Conservation (phyloP, 2,329 filamentous ascomycete genomes). For the Monosporascus sp. region DNA sequence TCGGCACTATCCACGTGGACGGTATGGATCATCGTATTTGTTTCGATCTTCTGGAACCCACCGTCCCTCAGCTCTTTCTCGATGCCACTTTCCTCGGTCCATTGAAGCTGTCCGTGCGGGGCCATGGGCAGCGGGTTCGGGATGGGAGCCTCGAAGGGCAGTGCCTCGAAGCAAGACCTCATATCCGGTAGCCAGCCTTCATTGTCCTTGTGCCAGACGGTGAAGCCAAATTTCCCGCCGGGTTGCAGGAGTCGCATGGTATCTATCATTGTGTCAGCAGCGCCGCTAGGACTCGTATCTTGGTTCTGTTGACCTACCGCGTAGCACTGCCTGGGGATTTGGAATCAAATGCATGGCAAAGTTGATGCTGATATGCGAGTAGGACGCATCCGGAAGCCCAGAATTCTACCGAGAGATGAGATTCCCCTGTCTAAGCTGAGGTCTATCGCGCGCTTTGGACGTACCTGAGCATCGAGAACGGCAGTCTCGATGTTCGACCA, state of each 20-base stretch:
- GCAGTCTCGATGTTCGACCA: constrained; percentile 43
- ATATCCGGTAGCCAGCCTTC: constrained; percentile 34
- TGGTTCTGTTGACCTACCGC: constrained; percentile 21
- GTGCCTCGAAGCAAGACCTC: constrained; percentile 31
- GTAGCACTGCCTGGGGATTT: constrained; percentile 31
- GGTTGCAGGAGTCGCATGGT: constrained; percentile 33
- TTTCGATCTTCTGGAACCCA: constrained; percentile 35
- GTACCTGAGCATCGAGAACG: constrained; percentile 42
- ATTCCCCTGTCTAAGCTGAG: neutral
- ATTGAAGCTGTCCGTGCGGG: constrained; percentile 33
- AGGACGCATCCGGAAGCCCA: constrained; percentile 31
- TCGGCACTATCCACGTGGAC: constrained; percentile 28
- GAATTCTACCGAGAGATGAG: constrained; percentile 29
- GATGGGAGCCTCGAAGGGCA: constrained; percentile 36
- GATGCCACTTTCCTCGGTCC: constrained; percentile 36
- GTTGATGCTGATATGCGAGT: constrained; percentile 40
- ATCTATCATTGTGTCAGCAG: constrained; percentile 21
- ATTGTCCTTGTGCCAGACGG: constrained; percentile 27
- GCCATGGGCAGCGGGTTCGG: constrained; percentile 32
- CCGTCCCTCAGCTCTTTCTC: constrained; percentile 27
- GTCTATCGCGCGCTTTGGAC: constrained; percentile 6
- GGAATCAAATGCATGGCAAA: constrained; percentile 44
- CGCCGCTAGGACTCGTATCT: neutral
- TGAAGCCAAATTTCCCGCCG: constrained; percentile 34
- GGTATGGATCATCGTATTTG: constrained; percentile 23